phyloP scores from a whole-genome alignment of 306 rosid species.

The Argentina anserina region DNA sequence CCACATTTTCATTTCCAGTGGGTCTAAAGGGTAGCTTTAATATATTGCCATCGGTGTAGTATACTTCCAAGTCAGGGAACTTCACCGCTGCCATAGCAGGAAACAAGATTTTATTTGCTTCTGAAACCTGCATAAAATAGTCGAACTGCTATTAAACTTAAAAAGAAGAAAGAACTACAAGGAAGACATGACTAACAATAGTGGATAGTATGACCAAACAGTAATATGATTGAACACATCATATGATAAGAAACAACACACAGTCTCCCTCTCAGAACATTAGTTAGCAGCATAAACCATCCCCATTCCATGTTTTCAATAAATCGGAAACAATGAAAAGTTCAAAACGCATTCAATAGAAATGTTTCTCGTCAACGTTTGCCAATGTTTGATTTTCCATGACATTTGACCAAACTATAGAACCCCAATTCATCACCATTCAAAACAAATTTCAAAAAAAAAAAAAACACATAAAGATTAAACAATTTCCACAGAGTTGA shows the following conservation, averaged over 20 bases:
- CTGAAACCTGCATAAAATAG: conserved; percentile 46
- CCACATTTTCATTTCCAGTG: conserved; percentile 31
- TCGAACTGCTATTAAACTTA: conserved; percentile 11
- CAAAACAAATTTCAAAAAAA: neutral
- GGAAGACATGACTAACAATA: neutral
- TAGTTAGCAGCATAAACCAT: neutral
- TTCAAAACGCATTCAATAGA: neutral
- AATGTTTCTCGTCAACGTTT: neutral
- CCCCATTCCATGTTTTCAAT: neutral
- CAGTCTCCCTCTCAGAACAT: neutral
- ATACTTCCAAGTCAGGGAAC: conserved; percentile 76
- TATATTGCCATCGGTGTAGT: conserved; percentile 46
- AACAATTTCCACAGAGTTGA: neutral
- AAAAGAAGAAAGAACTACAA: neutral
- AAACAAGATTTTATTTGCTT: conserved; percentile 64
- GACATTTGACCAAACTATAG: neutral
- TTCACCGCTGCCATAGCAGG: conserved; percentile 65
- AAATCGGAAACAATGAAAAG: neutral
- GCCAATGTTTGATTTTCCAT: neutral
- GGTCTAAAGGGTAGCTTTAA: conserved; percentile 60
- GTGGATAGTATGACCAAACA: neutral
- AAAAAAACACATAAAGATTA: neutral
- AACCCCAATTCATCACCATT: neutral
- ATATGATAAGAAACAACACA: neutral
- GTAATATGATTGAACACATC: neutral